Base-by-base conservation (phyloP, 1,284 basidiomycete species). In the Takashimella koratensis region DNA sequence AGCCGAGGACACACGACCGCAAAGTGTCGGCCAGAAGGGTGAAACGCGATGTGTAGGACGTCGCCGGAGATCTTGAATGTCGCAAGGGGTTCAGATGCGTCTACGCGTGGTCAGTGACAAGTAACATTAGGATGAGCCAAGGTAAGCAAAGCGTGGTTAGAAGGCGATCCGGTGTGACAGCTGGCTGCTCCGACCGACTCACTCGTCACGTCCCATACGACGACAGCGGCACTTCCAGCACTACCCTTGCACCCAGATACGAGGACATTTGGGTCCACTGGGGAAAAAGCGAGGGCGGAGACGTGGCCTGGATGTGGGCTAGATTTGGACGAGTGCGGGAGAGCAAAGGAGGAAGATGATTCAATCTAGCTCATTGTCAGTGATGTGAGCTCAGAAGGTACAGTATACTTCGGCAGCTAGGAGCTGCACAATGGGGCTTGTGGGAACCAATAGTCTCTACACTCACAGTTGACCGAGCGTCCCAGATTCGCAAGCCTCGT, bases 1-100 rank as follows among this genome's bases (percentile, higher is more conserved):
- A 30, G 44, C 24, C 60, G 51, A 1, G 67, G 65, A 45, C 64
- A 70, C 8, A 69, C 67, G 11, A 63, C 70, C 0, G 70, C 68
- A 52, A 74, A 73, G 10, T 74, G 72, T 6, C 51, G 30, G 0
- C 70, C 70, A 2, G 56, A 58, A 0, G 72, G 72, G 49, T 74
- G 72, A 52, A 69, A 74, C 20, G 67, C 57, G 39, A 74, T 52
- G 51, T 67, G 63, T 39, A 73, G 51, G 42, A 71, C 63, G 45
- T 74, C 70, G 12, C 64, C 64, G 5, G 63, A 47, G 36, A 70
- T 59, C 36, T 65, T 66, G 61, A 70, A 64, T 4, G 56, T 63
- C 25, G 60, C 58, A 3, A 64, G 27, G 3, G 70, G 62, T 1
- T 59, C 39, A 2, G 57, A 54, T 2, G 66, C 62, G 19, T 49